A percentile compares a stretch with the other conserved stretches of the same genome.
phyloP scores from a whole-genome alignment of 257 asterid genomes.

The Salvia miltiorrhiza region DNA sequence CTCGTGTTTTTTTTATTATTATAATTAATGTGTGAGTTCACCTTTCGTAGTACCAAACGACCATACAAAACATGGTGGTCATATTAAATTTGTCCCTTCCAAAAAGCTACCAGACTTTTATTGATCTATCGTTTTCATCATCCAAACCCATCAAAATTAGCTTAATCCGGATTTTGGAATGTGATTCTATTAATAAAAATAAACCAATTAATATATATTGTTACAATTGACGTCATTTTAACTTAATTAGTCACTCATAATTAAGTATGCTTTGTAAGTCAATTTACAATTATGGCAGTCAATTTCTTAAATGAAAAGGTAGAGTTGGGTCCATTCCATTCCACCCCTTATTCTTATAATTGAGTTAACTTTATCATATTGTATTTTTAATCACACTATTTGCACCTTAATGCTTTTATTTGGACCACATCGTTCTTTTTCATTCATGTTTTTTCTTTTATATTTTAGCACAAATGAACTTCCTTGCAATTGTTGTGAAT shows the following conservation, averaged over 20 bases:
- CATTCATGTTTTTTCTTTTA: no score
- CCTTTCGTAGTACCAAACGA: background rate
- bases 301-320: background rate
- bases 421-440: background rate
- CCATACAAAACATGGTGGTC: background rate
- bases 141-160: background rate
- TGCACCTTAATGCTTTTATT: background rate
- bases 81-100: conserved; percentile 8
- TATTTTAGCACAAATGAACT: no score
- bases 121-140: conserved; percentile 1
- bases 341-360: background rate
- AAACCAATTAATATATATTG: background rate
- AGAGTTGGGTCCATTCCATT: background rate
- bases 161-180: background rate
- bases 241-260: background rate
- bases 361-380: background rate
- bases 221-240: background rate
- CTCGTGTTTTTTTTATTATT: background rate
- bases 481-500: no score
- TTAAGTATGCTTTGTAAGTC: no score
- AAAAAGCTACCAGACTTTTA: conserved; percentile 1
- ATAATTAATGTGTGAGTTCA: background rate
- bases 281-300: background rate
- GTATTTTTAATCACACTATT: background rate
- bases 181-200: background rate